Conservation (phyloP, 106 monocot species). For the Acorus gramineus region DNA sequence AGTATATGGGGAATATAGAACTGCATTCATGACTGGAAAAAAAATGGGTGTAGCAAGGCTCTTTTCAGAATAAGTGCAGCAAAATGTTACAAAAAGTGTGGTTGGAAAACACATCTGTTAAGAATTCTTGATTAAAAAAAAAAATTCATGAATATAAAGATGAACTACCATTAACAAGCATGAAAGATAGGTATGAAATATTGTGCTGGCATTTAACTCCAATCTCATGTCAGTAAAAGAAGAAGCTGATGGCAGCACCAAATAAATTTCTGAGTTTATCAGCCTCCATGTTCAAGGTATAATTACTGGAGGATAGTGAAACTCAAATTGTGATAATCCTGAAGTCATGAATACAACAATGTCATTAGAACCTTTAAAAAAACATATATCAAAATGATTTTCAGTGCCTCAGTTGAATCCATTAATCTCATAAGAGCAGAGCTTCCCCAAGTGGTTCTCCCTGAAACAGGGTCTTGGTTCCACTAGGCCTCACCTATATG, state of each 20-base stretch:
- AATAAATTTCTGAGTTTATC: conserved; percentile 4
- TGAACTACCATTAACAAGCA: no score
- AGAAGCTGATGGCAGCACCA: conserved; percentile 12
- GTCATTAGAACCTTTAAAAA: not conserved
- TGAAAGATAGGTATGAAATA: not conserved
- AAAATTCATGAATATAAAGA: no score
- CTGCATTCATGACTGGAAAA: no score
- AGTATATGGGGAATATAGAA: no score
- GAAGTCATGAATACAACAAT: not conserved
- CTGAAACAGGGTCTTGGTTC: conserved; percentile 16
- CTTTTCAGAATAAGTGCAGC: no score
- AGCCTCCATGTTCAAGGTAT: not conserved
- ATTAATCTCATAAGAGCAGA: conserved; percentile 10
- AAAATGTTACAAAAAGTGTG: no score
- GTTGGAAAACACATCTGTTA: no score
- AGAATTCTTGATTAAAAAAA: no score
- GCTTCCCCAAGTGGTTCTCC: conserved; percentile 21
- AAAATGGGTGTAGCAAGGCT: no score
- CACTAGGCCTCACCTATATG: conserved; percentile 6
- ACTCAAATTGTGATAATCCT: not conserved
- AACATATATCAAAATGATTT: not conserved
- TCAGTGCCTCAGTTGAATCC: not conserved
- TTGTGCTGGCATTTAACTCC: conserved; percentile 17
- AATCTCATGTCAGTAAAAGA: not conserved
- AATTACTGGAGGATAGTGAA: conserved; percentile 7